Base-by-base conservation (phyloP, 306 rosid genomes). In the Cucurbita ficifolia region DNA sequence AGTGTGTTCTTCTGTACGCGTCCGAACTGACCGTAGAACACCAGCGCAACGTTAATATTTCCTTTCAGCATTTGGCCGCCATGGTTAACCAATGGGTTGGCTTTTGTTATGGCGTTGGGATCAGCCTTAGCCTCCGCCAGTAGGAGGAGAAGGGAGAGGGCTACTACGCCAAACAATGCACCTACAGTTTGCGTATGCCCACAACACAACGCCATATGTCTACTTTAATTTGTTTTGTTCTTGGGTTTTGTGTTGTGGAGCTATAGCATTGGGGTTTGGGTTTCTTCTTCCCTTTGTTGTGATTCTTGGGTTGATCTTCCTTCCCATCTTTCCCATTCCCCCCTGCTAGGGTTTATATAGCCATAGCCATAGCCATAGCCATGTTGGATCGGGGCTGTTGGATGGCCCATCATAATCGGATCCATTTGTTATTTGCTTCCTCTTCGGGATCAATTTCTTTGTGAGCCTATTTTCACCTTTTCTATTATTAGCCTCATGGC, bases 21-120 rank as follows among this genome's bases (percentile, higher is more conserved):
- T 0, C 83, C 76, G 4, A 86, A 39, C 0, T 16, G 73, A 1
- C 94, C 90, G 14, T 88, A 86, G 85, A 76, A 88, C 3, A 86
- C 2, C 18, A 88, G n/a, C 1, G 85, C 78, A 0, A 84, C 7
- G 58, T 78, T 56, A 9, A 88, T 0, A 8, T 73, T 48, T 0
- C 94, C 86, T 0, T 54, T 60, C 4, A 84, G 72, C 7, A 86
- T 19, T 0, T 54, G 60, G 0, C 94, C 94, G 0, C 86, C 82
- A 0, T 83, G 76, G 82, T 80, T 22, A 2, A 14, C 43, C 2
- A 16, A 4, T 7, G 19, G 45, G 0, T 33, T 6, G 0, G 1
- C 1, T 0, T 3, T 48, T 29, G 33, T 29, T 29, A 29, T 29
- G 33, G 33, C 33, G n/a, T 48, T 4, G 52, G 11, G 13, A 0